Conservation (phyloP, 495 filamentous ascomycete species). For the Aspergillus diversus region DNA sequence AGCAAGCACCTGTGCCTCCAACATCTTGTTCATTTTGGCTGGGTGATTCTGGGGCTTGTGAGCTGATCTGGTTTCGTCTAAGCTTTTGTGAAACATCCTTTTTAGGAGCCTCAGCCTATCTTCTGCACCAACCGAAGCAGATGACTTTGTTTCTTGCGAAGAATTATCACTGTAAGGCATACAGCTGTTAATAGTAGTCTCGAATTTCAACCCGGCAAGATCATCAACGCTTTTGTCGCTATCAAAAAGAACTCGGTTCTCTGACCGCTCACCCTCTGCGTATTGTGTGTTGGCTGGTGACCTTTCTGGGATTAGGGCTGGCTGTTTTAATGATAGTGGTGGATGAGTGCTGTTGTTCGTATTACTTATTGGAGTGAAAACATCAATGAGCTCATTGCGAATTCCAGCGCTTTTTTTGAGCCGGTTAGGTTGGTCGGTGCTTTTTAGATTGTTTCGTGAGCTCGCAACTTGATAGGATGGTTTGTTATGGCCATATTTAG, state of each 20-base stretch:
- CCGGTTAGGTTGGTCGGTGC: not conserved
- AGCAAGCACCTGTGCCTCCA: constrained; percentile 7
- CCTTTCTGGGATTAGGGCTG: constrained; percentile 22
- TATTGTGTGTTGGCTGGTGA: not conserved
- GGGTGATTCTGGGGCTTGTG: not conserved
- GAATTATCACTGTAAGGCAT: not conserved
- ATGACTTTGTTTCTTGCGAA: not conserved
- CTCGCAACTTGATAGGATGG: not conserved
- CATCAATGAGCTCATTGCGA: constrained; percentile 20
- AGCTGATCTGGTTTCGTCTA: not conserved
- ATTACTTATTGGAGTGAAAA: constrained; percentile 8
- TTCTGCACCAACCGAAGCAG: not conserved
- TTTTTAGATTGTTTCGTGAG: not conserved
- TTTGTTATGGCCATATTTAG: constrained; percentile 22
- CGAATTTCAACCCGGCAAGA: constrained; percentile 12
- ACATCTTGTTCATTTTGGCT: not conserved
- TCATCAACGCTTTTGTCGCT: not conserved
- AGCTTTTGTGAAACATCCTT: not conserved
- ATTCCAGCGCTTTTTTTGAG: not conserved
- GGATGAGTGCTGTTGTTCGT: constrained; percentile 11
- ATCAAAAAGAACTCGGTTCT: not conserved
- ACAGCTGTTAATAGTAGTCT: not conserved
- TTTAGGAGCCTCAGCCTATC: not conserved
- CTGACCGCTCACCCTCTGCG: not conserved
- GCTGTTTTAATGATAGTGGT: constrained; percentile 17